Conservation (phyloP, 2,329 filamentous ascomycete species). For the Hyphodiscus sp. region DNA sequence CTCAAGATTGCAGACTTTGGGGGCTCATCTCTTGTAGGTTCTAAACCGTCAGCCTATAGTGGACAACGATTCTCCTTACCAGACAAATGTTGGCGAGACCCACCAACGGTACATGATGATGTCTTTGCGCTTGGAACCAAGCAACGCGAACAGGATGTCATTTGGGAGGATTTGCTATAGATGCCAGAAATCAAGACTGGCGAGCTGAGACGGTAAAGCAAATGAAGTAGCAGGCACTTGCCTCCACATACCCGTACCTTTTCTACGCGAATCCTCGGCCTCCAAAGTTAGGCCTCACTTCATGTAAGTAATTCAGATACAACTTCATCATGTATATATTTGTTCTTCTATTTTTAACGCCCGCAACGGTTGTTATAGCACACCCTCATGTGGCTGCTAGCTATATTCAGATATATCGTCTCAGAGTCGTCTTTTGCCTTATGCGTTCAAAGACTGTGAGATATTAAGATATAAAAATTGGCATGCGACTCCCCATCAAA, state of each 20-base stretch:
- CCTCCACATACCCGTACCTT: too few species aligned
- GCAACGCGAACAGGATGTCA: background rate
- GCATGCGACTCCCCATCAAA: slow-evolving; percentile 47
- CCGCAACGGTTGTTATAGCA: too few species aligned
- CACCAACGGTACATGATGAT: slow-evolving; percentile 26
- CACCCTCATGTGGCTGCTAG: background rate
- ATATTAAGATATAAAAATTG: slow-evolving; percentile 44
- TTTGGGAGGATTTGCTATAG: background rate
- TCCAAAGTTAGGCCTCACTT: too few species aligned
- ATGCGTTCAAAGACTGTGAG: background rate
- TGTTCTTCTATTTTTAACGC: too few species aligned
- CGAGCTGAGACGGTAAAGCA: too few species aligned
- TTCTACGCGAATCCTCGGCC: too few species aligned
- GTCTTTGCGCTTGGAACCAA: slow-evolving; percentile 31
- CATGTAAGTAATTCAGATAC: too few species aligned
- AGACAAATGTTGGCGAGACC: slow-evolving; percentile 22
- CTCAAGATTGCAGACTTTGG: slow-evolving; percentile 34
- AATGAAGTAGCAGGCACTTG: too few species aligned
- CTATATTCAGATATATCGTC: background rate
- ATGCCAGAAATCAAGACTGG: background rate
- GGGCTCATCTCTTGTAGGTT: slow-evolving; percentile 29
- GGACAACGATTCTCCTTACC: slow-evolving; percentile 22
- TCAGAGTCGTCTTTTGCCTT: background rate
- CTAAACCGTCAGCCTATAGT: slow-evolving; percentile 18
- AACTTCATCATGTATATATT: too few species aligned